Evolutionary conservation across 768 basidiomycete genomes (phyloP).

Genomic region (Pleurotus citrinopileatus): DNA sequence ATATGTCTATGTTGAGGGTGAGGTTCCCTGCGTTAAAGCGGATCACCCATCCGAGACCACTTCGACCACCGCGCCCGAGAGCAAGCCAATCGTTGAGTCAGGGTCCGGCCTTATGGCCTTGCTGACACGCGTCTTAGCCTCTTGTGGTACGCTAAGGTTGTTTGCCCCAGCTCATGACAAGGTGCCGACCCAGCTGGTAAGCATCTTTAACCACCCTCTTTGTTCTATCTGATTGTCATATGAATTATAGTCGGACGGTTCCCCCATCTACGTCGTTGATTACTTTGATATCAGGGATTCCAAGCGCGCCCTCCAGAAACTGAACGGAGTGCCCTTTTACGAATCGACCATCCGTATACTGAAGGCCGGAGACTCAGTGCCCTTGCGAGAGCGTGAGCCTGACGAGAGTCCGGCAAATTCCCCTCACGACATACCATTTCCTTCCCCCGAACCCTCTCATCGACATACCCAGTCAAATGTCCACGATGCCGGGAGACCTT

Average conservation of each 20-base stretch:
- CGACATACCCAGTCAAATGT: slow-evolving; percentile 1
- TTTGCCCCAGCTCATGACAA: slow-evolving; percentile 19
- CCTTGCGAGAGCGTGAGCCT: no score
- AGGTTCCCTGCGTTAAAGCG: no score
- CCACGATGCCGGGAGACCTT: not conserved
- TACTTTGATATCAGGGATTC: slow-evolving; percentile 68
- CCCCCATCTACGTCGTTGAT: slow-evolving; percentile 35
- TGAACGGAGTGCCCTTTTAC: slow-evolving; percentile 48
- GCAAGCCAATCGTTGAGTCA: not conserved
- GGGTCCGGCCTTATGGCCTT: slow-evolving; percentile 21
- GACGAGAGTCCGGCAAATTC: no score
- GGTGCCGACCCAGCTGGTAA: no score
- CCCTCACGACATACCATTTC: slow-evolving; percentile 14
- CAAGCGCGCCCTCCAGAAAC: slow-evolving; percentile 42
- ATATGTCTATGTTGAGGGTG: slow-evolving; percentile 38
- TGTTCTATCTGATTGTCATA: no score
- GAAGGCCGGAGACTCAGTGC: slow-evolving; percentile 8
- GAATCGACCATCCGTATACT: slow-evolving; percentile 58
- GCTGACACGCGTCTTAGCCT: slow-evolving; percentile 30
- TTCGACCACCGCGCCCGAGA: no score
- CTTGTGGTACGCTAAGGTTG: slow-evolving; percentile 25
- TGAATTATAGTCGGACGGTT: not conserved
- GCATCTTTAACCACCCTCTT: no score
- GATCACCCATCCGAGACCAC: no score
- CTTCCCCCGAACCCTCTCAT: slow-evolving; percentile 9